Evolutionary conservation across 108 stramenopile species (phyloP).

Genomic region (Mayamaea pseudoterrestris): DNA sequence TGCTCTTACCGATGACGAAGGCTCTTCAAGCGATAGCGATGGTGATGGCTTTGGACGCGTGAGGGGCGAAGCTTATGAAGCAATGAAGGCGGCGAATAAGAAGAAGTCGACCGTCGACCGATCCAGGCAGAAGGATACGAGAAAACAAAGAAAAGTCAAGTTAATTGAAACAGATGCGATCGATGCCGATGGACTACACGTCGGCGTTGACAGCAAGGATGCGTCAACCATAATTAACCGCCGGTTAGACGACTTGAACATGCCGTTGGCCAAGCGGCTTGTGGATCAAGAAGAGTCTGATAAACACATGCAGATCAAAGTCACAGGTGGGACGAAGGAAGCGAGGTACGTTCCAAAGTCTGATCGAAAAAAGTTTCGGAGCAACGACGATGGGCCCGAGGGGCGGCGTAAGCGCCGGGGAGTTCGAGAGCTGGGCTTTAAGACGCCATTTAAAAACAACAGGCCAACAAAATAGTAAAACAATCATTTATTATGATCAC

Average conservation of each 20-base stretch:
- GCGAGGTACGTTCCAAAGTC: conserved; percentile 63
- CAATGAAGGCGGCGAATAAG: conserved; percentile 19
- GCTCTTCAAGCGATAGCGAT: conserved; percentile 30
- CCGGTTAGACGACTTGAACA: conserved; percentile 39
- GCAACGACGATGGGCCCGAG: conserved; percentile 11
- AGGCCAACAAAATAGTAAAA: too few relatives aligned
- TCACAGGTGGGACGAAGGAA: conserved; percentile 60
- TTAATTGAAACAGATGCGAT: conserved; percentile 63
- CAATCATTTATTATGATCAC: too few relatives aligned
- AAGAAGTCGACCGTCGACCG: conserved; percentile 19
- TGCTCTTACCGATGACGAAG: too few relatives aligned
- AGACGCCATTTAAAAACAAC: too few relatives aligned
- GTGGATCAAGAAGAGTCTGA: conserved; percentile 36
- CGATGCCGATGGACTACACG: conserved; percentile 25
- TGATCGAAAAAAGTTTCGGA: conserved; percentile 24
- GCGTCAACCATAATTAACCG: conserved; percentile 29
- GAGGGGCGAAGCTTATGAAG: conserved; percentile 61
- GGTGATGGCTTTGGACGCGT: conserved; percentile 84
- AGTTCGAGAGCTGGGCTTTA: conserved; percentile 43
- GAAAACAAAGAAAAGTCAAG: conserved; percentile 21
- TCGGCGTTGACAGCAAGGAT: conserved; percentile 36
- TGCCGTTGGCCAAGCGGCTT: conserved; percentile 61
- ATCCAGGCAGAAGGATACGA: conserved; percentile 8
- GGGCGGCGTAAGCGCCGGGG: conserved; percentile 32
- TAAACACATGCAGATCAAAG: conserved; percentile 19